These are phyloP conservation scores for Hansenula anomala DNA, from an alignment of 1,139 yeast species.

Conservation along the genomic window DNA sequence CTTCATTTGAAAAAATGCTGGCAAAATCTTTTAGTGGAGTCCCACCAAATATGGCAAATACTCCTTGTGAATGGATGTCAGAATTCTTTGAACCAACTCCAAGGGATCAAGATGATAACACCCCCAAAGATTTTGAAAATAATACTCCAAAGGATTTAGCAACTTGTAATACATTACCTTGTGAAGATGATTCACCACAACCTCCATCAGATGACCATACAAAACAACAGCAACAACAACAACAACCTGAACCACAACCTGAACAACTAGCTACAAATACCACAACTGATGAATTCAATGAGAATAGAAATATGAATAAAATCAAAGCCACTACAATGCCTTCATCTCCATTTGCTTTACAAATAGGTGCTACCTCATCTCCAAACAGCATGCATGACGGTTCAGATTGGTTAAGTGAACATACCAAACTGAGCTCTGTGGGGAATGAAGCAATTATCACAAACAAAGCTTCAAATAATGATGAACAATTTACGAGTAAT, in stretches of 20 bases:
- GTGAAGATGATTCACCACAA: slow-evolving; percentile 24
- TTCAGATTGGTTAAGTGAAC: slow-evolving; percentile 1
- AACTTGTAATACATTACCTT: slow-evolving; percentile 32
- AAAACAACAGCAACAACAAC: background rate
- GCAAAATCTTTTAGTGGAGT: slow-evolving; percentile 22
- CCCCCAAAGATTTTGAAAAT: slow-evolving; percentile 13
- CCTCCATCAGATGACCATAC: background rate
- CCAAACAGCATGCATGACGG: background rate
- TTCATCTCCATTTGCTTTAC: background rate
- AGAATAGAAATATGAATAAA: background rate
- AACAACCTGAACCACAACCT: background rate
- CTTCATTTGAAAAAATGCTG: slow-evolving; percentile 24
- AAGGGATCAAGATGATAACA: slow-evolving; percentile 28
- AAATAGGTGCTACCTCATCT: background rate
- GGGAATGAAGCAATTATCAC: background rate
- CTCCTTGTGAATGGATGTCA: slow-evolving; percentile 22
- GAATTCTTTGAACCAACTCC: slow-evolving; percentile 37
- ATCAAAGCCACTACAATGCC: background rate
- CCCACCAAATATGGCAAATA: slow-evolving; percentile 11
- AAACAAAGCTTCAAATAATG: background rate
- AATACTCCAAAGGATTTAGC: slow-evolving; percentile 39
- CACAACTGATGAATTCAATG: background rate
- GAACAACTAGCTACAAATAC: background rate
- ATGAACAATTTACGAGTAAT: too few relatives aligned
- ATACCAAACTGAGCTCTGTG: slow-evolving; percentile 1